These are phyloP conservation scores for Alternaria solani DNA, from an alignment of 2,329 filamentous ascomycete genomes.

Conservation along the genomic window DNA sequence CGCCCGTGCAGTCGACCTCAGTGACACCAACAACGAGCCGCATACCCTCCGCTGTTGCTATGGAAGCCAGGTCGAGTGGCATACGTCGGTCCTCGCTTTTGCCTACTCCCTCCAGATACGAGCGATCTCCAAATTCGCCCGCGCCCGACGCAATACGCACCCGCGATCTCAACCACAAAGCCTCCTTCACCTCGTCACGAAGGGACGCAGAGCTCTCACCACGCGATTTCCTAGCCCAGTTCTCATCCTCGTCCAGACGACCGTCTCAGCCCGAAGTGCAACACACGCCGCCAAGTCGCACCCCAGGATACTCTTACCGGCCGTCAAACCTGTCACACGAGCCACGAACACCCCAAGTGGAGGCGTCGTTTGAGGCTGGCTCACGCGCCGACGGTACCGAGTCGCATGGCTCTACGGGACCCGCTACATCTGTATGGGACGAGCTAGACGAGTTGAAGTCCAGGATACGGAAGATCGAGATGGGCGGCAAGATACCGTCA, in stretches of 20 bases:
- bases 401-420: constrained; percentile 86
- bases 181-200: constrained; percentile 36
- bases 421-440: constrained; percentile 95
- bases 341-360: constrained; percentile 37
- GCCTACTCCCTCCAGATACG: constrained; percentile 37
- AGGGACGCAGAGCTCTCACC: constrained; percentile 43
- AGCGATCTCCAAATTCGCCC: constrained; percentile 42
- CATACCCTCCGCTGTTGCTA: constrained; percentile 29
- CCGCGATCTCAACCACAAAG: constrained; percentile 43
- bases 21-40: constrained; percentile 40
- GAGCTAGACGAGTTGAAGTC: constrained; percentile 96
- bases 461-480: constrained; percentile 85
- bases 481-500: constrained; percentile 85
- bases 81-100: constrained; percentile 46
- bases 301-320: constrained; percentile 43
- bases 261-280: constrained; percentile 44
- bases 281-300: constrained; percentile 45
- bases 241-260: constrained; percentile 36
- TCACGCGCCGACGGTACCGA: constrained; percentile 65
- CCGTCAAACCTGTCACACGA: constrained; percentile 47
- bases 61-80: constrained; percentile 37
- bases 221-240: constrained; percentile 45
- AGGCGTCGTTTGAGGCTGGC: constrained; percentile 35
- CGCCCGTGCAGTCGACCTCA: constrained; percentile 32
- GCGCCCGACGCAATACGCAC: constrained; percentile 32